Base-by-base conservation (phyloP, 2,329 filamentous ascomycete genomes). In the Cercospora zeae-maydis region DNA sequence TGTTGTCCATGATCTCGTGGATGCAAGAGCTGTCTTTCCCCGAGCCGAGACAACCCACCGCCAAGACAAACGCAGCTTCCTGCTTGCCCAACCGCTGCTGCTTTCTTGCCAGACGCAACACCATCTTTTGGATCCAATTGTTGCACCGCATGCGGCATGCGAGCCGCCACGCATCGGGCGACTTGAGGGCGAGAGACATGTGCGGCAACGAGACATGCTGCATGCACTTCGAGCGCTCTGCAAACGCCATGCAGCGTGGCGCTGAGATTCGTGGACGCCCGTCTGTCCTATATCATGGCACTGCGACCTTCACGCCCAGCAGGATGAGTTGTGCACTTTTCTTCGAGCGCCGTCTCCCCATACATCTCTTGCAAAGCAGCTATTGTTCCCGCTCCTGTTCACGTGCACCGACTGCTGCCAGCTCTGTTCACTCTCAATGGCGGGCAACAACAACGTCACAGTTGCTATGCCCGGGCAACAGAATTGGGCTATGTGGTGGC, bases 401-500 rank as follows among this genome's bases (percentile, higher is more conserved):
- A 13, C 19, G 5, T 10, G 0, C 39, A 47, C 30, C 30, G 30
- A 31, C 4, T 5, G 4, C 21, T 47, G 42, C 42, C 24, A 24
- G 16, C 2, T 16, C 19, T 30, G 21, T 2, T 61, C 30, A 13
- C 24, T 13, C n/a, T 37, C 57, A 49, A 72, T 72, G 70, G 64
- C 65, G 36, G 68, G 67, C 51, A 66, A 67, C 62, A 69, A 66
- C 59, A 73, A 73, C 58, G 61, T 66, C 34, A 72, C 70, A 1
- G 68, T 73, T 37, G 63, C 70, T 19, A 55, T 63, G 10, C 71
- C 70, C 8, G 69, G 70, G 16, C 21, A 65, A 13, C 45, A 55
- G 2, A 65, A 67, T 39, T 72, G 71, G 71, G 53, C 54, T 2
- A 65, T 72, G 73, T 74, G 75, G 65, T 79, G 77, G 77, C 71